These are phyloP conservation scores for Phytophthora sojae DNA, from an alignment of 352 stramenopile species.

Conservation along the genomic window DNA sequence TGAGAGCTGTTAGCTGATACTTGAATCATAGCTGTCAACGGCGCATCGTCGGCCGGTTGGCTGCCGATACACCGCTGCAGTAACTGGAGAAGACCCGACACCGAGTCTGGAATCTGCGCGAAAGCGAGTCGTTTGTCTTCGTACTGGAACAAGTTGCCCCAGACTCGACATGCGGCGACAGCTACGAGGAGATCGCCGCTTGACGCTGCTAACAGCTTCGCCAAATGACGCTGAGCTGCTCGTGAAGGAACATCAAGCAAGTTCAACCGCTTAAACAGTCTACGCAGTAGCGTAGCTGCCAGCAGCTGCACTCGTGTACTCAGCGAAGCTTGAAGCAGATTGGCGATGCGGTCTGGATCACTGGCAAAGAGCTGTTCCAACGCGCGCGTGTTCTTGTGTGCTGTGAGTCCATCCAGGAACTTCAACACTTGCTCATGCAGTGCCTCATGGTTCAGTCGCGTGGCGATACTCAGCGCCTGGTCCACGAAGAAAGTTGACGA, in stretches of 20 bases:
- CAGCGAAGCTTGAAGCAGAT: slow-evolving; percentile 54
- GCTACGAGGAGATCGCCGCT: slow-evolving; percentile 35
- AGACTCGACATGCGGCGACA: slow-evolving; percentile 60
- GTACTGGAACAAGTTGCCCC: slow-evolving; percentile 68
- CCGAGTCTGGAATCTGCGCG: slow-evolving; percentile 41
- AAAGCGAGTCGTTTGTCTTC: slow-evolving; percentile 66
- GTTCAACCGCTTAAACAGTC: slow-evolving; percentile 72
- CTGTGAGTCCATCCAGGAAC: slow-evolving; percentile 61
- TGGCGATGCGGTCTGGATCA: slow-evolving; percentile 64
- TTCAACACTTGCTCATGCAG: slow-evolving; percentile 57
- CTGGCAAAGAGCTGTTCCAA: slow-evolving; percentile 50
- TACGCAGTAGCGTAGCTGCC: slow-evolving; percentile 48
- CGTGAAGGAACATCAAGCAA: slow-evolving; percentile 42
- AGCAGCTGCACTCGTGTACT: slow-evolving; percentile 38
- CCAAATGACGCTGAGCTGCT: slow-evolving; percentile 55
- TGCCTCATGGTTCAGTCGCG: slow-evolving; percentile 40
- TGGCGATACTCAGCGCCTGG: slow-evolving; percentile 40
- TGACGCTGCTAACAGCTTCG: slow-evolving; percentile 40
- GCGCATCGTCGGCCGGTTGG: slow-evolving; percentile 7
- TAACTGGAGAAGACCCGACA: slow-evolving; percentile 52
- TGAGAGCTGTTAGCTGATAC: neutral
- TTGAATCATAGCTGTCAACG: slow-evolving; percentile 3
- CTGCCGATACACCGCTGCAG: slow-evolving; percentile 31
- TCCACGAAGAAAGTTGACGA: slow-evolving; percentile 42
- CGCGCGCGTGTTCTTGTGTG: slow-evolving; percentile 54